phyloP scores from a whole-genome alignment of 2,329 filamentous ascomycete species.

The Ceratocystis huliohia region DNA sequence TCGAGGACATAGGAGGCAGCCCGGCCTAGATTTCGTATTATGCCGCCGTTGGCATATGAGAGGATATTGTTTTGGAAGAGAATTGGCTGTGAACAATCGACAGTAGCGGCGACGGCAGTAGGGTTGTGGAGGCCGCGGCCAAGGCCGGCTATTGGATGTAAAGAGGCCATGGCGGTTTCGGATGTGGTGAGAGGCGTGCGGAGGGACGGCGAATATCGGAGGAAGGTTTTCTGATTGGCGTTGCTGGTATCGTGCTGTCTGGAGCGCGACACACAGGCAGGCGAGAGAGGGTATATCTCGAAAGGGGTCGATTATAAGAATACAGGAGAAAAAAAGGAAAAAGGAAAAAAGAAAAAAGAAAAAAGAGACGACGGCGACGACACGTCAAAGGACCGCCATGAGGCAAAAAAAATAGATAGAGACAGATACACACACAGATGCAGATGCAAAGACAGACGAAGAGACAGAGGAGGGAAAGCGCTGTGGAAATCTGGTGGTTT shows the following conservation, averaged over 20 bases:
- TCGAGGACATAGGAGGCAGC: constrained; percentile 14
- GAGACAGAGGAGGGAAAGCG: too few relatives aligned
- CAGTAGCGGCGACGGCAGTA: constrained; percentile 1
- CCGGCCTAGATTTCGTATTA: constrained; percentile 9
- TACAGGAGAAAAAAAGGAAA: not conserved
- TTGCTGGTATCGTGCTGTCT: not conserved
- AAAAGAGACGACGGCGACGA: not conserved
- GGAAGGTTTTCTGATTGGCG: too few relatives aligned
- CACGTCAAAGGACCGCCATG: constrained; percentile 4
- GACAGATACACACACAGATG: not conserved
- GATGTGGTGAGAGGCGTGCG: not conserved
- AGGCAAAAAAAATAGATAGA: not conserved
- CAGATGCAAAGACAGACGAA: too few relatives aligned
- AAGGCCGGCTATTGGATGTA: constrained; percentile 2
- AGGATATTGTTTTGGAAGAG: constrained; percentile 15
- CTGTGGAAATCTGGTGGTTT: too few relatives aligned
- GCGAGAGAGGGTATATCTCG: not conserved
- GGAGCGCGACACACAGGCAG: not conserved
- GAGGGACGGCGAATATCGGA: not conserved
- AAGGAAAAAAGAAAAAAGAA: not conserved
- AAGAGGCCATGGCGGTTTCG: constrained; percentile 7
- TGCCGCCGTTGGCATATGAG: constrained; percentile 15
- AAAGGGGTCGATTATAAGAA: not conserved
- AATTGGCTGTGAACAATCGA: constrained; percentile 18
- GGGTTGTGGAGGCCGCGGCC: not conserved